These are phyloP conservation scores for Syzygium jambos DNA, from an alignment of 345 rosid species.

Conservation along the genomic window DNA sequence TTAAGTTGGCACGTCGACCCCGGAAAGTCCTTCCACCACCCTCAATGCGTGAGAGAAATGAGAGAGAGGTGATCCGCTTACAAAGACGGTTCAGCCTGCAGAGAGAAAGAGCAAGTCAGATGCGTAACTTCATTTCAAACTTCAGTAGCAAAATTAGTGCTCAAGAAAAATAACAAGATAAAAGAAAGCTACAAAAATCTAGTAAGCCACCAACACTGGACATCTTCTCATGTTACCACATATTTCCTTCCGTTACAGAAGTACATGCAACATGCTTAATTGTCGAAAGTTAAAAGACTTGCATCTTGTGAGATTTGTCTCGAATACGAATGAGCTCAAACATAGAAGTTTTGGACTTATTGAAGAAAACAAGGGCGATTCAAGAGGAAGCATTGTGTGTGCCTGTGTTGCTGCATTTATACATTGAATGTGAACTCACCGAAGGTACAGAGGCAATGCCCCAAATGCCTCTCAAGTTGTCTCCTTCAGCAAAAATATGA, in stretches of 20 bases:
- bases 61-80: neutral
- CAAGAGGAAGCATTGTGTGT: neutral
- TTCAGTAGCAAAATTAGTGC: neutral
- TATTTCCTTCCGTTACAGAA: neutral
- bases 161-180: neutral
- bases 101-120: neutral
- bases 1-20: neutral
- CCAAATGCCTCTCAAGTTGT: neutral
- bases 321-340: neutral
- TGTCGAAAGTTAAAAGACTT: neutral
- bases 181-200: neutral
- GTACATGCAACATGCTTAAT: neutral
- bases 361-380: neutral
- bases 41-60: neutral
- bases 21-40: neutral
- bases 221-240: neutral
- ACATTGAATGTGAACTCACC: neutral
- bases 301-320: neutral
- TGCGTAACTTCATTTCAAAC: neutral
- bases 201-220: neutral
- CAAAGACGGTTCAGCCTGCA: neutral
- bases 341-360: neutral
- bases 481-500: neutral
- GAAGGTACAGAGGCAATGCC: neutral
- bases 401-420: neutral